Percentiles rank a stretch among this genome's conserved stretches.
phyloP scores from a whole-genome alignment of 108 stramenopile species.

The Mediolabrus comicus region DNA sequence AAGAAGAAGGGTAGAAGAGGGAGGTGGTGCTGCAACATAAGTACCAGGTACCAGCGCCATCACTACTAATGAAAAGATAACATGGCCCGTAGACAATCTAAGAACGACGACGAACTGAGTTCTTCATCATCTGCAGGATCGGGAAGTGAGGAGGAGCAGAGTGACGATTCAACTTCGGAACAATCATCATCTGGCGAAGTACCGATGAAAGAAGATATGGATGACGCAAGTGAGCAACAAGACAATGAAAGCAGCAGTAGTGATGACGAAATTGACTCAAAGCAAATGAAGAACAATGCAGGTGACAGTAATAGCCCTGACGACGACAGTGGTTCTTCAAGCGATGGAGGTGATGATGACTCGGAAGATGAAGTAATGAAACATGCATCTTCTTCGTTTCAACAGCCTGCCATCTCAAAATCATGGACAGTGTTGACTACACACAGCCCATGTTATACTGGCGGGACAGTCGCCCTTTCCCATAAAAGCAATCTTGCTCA shows the following conservation, averaged over 20 bases:
- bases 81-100: not conserved
- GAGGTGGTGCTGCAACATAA: no score
- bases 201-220: constrained; percentile 12
- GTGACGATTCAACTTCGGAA: not conserved
- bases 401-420: constrained; percentile 68
- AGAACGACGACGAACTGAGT: constrained; percentile 11
- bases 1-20: no score
- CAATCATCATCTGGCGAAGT: not conserved
- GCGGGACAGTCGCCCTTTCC: constrained; percentile 66
- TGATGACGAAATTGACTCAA: constrained; percentile 16
- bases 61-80: no score
- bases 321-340: constrained; percentile 13
- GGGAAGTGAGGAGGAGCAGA: not conserved
- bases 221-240: constrained; percentile 7
- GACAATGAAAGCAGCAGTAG: constrained; percentile 4
- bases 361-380: constrained; percentile 19
- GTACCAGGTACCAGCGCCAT: no score
- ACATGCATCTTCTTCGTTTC: not conserved
- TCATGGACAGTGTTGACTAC: constrained; percentile 69
- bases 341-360: constrained; percentile 17
- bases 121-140: not conserved
- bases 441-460: constrained; percentile 80
- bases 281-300: constrained; percentile 11
- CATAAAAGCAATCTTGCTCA: constrained; percentile 20
- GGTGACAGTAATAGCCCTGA: constrained; percentile 6